Base-by-base conservation (phyloP, 2,329 filamentous ascomycete genomes). In the Fusarium luffae region DNA sequence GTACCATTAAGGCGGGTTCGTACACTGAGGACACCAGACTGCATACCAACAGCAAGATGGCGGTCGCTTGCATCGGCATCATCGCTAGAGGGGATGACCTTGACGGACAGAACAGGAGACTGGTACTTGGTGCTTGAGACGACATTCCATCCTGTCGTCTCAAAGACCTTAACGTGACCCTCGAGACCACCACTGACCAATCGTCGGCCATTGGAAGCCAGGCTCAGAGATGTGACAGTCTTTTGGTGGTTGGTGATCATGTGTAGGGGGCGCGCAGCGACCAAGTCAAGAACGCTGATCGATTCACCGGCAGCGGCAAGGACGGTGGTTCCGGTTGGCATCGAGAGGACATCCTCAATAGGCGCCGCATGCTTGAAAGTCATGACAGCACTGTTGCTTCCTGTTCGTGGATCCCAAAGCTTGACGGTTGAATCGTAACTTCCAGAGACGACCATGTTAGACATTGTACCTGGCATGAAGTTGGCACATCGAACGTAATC, bases 81-180 rank as follows among this genome's bases (percentile, higher is more conserved):
- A 54, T 78, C 73, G 54, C 76, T 77, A 18, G 78, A 76, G 7
- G 81, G 76, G 69, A 98, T 89, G 44, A 97, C 91, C 63, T 87
- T 88, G 63, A 98, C 86, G 12, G 93, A 92, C 14, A 99, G 88
- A 61, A 99, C 92, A 2, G 96, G 96, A 3, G 93, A 92, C 7
- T 93, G 91, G 80, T 98, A 99, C 82, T 98, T 99, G 65, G 92
- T 89, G 54, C 93, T 95, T 41, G 93, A 92, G n/a, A 98, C 94
- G 10, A 98, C 93, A 77, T 98, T 97, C 96, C 96, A 99, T 52
- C 89, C 91, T 1, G 90, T 90, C 2, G 94, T 98, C 81, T 98
- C 95, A 75, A 97, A 98, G 41, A 99, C 89, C 82, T 99, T 99
- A 82, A 98, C 90, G 80, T 98, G 96, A 12, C 96, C 97, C 79